A percentile compares a stretch with the other conserved stretches of the same genome.
Evolutionary conservation across 805 yeast genomes (phyloP).

Genomic region (Starmerella sp.): DNA sequence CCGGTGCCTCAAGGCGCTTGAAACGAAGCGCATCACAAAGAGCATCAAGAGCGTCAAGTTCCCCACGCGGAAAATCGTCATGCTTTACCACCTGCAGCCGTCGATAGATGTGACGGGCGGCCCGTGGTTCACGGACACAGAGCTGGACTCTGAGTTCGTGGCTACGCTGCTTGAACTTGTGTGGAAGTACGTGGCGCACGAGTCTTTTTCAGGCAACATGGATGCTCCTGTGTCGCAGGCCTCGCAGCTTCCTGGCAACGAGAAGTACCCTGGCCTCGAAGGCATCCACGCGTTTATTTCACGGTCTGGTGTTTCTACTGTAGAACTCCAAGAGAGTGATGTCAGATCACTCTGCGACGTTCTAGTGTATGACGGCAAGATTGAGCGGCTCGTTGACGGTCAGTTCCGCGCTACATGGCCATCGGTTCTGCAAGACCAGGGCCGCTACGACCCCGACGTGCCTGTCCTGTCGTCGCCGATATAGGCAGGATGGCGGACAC

Average conservation of each 20-base stretch:
- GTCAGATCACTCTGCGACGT: conserved; percentile 80
- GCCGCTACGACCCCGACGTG: conserved; percentile 11
- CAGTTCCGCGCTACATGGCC: conserved; percentile 76
- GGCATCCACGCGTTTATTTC: conserved; percentile 66
- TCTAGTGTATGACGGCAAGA: conserved; percentile 69
- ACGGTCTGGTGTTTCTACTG: conserved; percentile 62
- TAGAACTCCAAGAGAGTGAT: conserved; percentile 63
- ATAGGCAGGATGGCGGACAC: neutral
- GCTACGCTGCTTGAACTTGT: conserved; percentile 71
- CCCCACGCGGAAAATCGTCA: conserved; percentile 91
- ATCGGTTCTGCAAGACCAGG: conserved; percentile 27
- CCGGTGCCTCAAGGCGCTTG: conserved; percentile 70
- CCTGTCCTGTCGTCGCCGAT: conserved; percentile 14
- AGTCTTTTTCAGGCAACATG: conserved; percentile 52
- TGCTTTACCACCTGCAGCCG: conserved; percentile 89
- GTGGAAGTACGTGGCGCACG: conserved; percentile 74
- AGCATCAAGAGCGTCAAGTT: conserved; percentile 77
- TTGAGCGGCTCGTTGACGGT: conserved; percentile 51
- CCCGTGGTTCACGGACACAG: conserved; percentile 97
- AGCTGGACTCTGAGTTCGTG: conserved; percentile 86
- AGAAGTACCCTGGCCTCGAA: conserved; percentile 57
- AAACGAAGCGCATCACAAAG: conserved; percentile 72
- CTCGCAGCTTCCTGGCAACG: conserved; percentile 46
- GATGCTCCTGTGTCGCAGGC: conserved; percentile 33
- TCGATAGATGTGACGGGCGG: conserved; percentile 96